Base-by-base conservation (phyloP, 2,329 filamentous ascomycete genomes). In the Aurifilum marmelostoma region DNA sequence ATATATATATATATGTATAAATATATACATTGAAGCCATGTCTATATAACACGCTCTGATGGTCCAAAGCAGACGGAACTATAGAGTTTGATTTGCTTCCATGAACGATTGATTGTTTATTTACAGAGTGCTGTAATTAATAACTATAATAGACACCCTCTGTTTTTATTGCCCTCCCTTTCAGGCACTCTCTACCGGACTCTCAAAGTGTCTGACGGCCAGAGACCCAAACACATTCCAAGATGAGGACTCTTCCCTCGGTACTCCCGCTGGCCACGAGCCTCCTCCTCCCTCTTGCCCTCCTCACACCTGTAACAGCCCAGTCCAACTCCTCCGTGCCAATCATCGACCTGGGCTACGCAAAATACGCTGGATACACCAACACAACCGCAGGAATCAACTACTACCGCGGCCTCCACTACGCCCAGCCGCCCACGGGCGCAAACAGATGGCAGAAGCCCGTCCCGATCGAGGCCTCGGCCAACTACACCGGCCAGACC, bases 341-440 rank as follows among this genome's bases (percentile, higher is more conserved):
- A 2, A 21, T 64, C 6, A 60, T 67, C 3, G 66, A 67, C 66
- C 50, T 67, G 37, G 66, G 66, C 39, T 67, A 67, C 18, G 66
- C 27, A 9, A 64, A 67, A 39, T 67, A 67, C 18, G 61, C 27
- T 41, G 66, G 66, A 21, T 67, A 67, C 29, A 52, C 61, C 21
- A 67, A 67, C 54, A 27, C 37, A 12, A 67, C 66, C 29, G 61
- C 66, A 1, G 61, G 61, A 2, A 64, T 67, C 52, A 64, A 67
- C 66, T 67, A 67, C 54, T 67, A 67, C 39, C 61, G 66, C 16
- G 61, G 66, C 27, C n/a, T 67, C 1, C 39, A 8, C 12, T 67
- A 67, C 18, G 66, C 61, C 5, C 54, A 58, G 29, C 27, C 66
- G 1, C 66, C 66, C 3, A 58, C 60, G 1, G 66, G 66, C 29